These are phyloP conservation scores for Aphanomyces cochlioides DNA, from an alignment of 352 stramenopile genomes.

Conservation along the genomic window DNA sequence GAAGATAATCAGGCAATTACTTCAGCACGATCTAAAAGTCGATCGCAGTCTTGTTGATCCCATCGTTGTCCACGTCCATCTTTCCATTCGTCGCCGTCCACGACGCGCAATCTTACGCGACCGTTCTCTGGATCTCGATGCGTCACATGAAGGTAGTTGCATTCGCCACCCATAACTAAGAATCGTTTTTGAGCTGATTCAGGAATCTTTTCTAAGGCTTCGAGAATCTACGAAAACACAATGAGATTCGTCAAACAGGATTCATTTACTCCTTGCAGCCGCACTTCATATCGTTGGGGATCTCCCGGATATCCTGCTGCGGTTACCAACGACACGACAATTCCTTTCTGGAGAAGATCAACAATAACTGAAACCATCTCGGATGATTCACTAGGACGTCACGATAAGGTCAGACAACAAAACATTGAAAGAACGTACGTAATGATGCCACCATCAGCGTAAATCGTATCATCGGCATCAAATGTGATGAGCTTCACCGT, in stretches of 20 bases:
- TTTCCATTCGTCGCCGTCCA: conserved; percentile 70
- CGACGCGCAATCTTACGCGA: conserved; percentile 57
- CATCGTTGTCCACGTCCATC: conserved; percentile 83
- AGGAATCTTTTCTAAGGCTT: conserved; percentile 50
- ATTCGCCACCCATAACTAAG: conserved; percentile 94
- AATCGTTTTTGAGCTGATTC: conserved; percentile 65
- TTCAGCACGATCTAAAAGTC: conserved; percentile 84
- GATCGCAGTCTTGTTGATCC: conserved; percentile 68
- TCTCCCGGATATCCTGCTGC: conserved; percentile 73
- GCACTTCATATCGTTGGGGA: conserved; percentile 63
- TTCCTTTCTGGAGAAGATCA: conserved; percentile 55
- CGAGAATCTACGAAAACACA: conserved; percentile 43
- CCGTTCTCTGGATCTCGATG: conserved; percentile 44
- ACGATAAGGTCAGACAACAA: not conserved
- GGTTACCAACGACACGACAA: conserved; percentile 80
- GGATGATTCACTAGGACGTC: conserved; percentile 41
- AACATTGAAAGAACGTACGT: conserved; percentile 15
- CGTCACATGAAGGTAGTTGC: conserved; percentile 92
- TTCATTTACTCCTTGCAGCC: conserved; percentile 44
- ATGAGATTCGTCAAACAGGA: conserved; percentile 6
- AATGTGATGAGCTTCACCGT: conserved; percentile 83
- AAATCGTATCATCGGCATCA: conserved; percentile 85
- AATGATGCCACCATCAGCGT: conserved; percentile 77
- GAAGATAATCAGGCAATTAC: not conserved
- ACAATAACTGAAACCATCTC: conserved; percentile 72